Evolutionary conservation across 495 filamentous ascomycete species (phyloP).

Genomic region (Penicillium coprophilum): DNA sequence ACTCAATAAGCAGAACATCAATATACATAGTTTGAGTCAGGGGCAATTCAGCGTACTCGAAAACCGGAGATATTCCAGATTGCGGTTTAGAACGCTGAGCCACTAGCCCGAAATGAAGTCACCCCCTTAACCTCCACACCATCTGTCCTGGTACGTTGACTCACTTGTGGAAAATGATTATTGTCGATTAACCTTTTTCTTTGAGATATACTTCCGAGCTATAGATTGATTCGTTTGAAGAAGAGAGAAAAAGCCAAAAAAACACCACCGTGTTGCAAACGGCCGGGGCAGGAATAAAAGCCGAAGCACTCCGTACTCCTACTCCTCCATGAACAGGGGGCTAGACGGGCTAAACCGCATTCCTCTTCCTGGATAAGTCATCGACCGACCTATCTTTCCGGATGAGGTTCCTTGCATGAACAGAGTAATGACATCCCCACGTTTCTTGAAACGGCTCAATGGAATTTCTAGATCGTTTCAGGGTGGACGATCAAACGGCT

Average conservation of each 20-base stretch:
- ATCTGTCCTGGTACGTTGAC: not conserved
- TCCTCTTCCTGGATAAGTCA: not conserved
- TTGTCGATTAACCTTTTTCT: not conserved
- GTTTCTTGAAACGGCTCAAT: conserved; percentile 13
- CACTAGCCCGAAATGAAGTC: conserved; percentile 16
- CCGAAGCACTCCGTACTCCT: not conserved
- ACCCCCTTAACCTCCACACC: conserved; percentile 2
- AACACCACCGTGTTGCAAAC: not conserved
- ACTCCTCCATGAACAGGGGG: not conserved
- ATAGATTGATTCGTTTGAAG: not conserved
- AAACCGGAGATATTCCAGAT: conserved; percentile 30
- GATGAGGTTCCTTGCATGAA: conserved; percentile 18
- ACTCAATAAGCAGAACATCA: conserved; percentile 1
- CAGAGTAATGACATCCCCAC: conserved; percentile 13
- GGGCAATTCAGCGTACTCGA: conserved; percentile 1
- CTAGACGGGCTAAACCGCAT: not conserved
- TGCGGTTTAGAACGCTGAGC: conserved; percentile 24
- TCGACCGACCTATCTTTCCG: conserved; percentile 10
- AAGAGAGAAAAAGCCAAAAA: not conserved
- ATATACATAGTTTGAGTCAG: conserved; percentile 27
- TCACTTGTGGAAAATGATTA: not conserved
- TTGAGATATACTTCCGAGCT: not conserved
- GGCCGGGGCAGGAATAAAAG: not conserved
- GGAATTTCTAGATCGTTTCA: conserved; percentile 46
- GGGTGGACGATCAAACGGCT: conserved; percentile 39